Conservation (phyloP, 2,329 filamentous ascomycete species). For the Scedosporium apiospermum region DNA sequence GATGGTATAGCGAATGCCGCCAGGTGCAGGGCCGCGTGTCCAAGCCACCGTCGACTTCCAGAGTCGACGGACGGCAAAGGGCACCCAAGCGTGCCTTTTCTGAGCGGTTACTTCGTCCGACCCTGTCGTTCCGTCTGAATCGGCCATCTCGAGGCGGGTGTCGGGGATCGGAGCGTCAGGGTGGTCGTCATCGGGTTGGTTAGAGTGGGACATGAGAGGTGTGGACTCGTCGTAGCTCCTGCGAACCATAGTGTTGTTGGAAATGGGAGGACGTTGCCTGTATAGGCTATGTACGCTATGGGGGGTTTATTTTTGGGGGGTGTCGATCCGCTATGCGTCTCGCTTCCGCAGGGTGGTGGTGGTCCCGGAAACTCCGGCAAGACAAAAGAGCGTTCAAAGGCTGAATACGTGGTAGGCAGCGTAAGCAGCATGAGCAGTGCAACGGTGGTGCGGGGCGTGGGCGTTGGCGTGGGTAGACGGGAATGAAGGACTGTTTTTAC, state of each 20-base stretch:
- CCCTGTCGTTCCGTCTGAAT: slow-evolving; percentile 31
- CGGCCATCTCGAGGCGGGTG: slow-evolving; percentile 34
- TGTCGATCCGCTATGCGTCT: not conserved
- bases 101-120: slow-evolving; percentile 36
- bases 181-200: slow-evolving; percentile 17
- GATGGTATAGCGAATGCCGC: slow-evolving; percentile 33
- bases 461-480: not conserved
- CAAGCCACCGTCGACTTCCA: slow-evolving; percentile 34
- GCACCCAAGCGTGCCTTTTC: slow-evolving; percentile 29
- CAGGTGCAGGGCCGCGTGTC: slow-evolving; percentile 43
- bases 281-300: not conserved
- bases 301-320: not conserved
- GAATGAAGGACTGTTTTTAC: too few relatives aligned
- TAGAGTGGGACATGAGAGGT: slow-evolving; percentile 28
- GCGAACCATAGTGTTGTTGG: slow-evolving; percentile 3
- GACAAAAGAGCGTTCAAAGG: not conserved
- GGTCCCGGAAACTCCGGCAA: not conserved
- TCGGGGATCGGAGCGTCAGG: slow-evolving; percentile 32
- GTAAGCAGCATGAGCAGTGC: not conserved
- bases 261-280: not conserved
- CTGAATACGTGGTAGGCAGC: not conserved
- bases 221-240: slow-evolving; percentile 19
- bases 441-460: not conserved
- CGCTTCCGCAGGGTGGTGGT: not conserved
- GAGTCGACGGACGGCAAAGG: slow-evolving; percentile 42